Base-by-base conservation (phyloP, 169 alveolate species). In the Eimeria acervulina region DNA sequence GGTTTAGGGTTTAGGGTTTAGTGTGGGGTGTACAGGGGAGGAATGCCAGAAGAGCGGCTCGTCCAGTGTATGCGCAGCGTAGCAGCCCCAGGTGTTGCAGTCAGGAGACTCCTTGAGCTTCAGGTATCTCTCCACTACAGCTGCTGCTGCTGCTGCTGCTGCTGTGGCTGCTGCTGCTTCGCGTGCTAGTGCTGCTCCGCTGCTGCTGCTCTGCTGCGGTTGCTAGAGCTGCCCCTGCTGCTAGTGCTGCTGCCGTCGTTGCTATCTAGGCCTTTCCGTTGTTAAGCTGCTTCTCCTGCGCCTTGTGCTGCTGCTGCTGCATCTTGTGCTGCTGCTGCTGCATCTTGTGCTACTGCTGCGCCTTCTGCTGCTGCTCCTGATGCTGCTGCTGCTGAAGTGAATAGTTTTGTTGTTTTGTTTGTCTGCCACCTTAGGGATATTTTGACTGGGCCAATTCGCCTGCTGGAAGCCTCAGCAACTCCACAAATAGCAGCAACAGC, bases 101-200 rank as follows among this genome's bases (percentile, higher is more conserved):
- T 78, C 8, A 78, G 88, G 88, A 36, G 88, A 28, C 88, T 78
- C 33, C 88, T 78, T 13, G 66, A 78, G 88, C 61, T 78, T 6
- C 88, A 78, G 88, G 88, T 78, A 15, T 10, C 28, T 15, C 40
- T 13, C 42, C 36, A 17, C 33, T 13, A 17, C 47, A 36, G 88
- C 33, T 78, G 88, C 88, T 78, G 88, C 88, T 40, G 63, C 51
- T 47, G 55, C 55, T 47, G 55, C 55, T 47, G 55, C 55, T 47
- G 55, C 55, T 47, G 55, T 12, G 5, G 55, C 55, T 47, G 55
- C 55, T 47, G 55, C 85, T 36, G 51, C 51, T 8, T 74, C 21
- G n/a, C 36, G 55, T 74, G 85, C 51, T 74, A 52, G 17, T 17
- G 51, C n/a, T 36, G 42, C 85, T 74, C n/a, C n/a, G n/a, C n/a